Evolutionary conservation across 805 yeast genomes (phyloP).

Genomic region (Metschnikowia bowlesiae): DNA sequence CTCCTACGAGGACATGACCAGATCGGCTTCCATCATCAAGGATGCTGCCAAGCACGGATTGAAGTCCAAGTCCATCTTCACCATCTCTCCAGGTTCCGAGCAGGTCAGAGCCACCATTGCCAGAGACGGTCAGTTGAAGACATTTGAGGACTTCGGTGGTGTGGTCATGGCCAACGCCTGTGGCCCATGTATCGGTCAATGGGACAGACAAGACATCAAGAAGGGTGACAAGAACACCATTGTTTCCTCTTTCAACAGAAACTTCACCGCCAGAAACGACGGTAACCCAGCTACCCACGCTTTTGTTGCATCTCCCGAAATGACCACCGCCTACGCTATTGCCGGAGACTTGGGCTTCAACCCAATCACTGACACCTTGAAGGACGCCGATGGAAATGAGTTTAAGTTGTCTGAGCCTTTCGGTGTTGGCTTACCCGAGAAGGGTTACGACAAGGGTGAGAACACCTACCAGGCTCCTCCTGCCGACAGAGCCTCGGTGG

Average conservation of each 20-base stretch:
- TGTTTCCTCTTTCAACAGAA: constrained; percentile 96
- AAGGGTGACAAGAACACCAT: constrained; percentile 95
- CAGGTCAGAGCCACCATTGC: constrained; percentile 98
- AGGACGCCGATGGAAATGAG: constrained; percentile 84
- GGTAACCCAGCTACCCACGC: constrained; percentile 98
- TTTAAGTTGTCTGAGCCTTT: constrained; percentile 83
- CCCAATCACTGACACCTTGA: constrained; percentile 87
- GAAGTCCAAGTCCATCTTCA: constrained; percentile 85
- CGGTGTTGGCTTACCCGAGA: constrained; percentile 85
- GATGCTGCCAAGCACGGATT: constrained; percentile 91
- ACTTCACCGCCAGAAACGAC: constrained; percentile 96
- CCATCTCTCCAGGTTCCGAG: constrained; percentile 97
- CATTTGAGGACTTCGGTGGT: constrained; percentile 90
- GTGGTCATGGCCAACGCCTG: constrained; percentile 95
- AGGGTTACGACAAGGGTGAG: constrained; percentile 90
- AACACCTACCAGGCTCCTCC: constrained; percentile 98
- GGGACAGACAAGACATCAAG: constrained; percentile 93
- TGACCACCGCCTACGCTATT: constrained; percentile 91
- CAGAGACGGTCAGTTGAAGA: constrained; percentile 87
- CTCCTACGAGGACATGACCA: constrained; percentile 96
- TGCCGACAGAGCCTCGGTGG: constrained; percentile 67
- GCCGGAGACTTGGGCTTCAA: constrained; percentile 96
- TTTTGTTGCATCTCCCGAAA: constrained; percentile 94
- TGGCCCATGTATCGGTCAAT: constrained; percentile 99
- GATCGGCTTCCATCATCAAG: constrained; percentile 87